These are phyloP conservation scores for Acacia melanoxylon DNA, from an alignment of 306 rosid genomes.

Conservation along the genomic window DNA sequence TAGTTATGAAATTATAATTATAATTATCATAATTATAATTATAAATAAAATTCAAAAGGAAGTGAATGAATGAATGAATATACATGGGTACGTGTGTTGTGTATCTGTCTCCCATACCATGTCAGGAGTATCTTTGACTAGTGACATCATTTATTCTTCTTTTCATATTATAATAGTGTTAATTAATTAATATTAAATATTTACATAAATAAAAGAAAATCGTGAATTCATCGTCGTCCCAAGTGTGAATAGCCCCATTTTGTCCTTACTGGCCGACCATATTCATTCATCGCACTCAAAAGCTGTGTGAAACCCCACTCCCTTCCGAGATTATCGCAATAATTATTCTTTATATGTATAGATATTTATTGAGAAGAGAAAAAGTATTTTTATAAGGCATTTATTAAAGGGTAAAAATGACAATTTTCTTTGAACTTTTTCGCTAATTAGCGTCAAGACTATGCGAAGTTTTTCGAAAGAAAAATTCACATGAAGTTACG, in stretches of 20 bases:
- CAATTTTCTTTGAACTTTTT: too few species aligned
- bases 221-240: slow-evolving; percentile 11
- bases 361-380: too few species aligned
- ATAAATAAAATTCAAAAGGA: not conserved
- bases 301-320: not conserved
- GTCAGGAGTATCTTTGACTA: slow-evolving; percentile 55
- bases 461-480: too few species aligned
- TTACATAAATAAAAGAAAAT: slow-evolving; percentile 10
- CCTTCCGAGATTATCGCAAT: slow-evolving; percentile 48
- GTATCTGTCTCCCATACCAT: slow-evolving; percentile 16
- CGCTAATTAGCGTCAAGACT: too few species aligned
- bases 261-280: not conserved
- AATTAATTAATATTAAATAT: not conserved
- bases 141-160: not conserved
- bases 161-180: too few species aligned
- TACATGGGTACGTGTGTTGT: slow-evolving; percentile 4
- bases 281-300: not conserved
- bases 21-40: not conserved
- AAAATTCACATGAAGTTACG: too few species aligned
- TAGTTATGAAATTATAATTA: too few species aligned
- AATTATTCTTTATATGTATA: not conserved
- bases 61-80: not conserved
- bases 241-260: not conserved
- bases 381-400: too few species aligned
- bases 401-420: too few species aligned